Percentiles rank a stretch among this genome's conserved stretches.
Evolutionary conservation across 2,329 filamentous ascomycete genomes (phyloP).

Genomic region (Pseudogymnoascus sp.): DNA sequence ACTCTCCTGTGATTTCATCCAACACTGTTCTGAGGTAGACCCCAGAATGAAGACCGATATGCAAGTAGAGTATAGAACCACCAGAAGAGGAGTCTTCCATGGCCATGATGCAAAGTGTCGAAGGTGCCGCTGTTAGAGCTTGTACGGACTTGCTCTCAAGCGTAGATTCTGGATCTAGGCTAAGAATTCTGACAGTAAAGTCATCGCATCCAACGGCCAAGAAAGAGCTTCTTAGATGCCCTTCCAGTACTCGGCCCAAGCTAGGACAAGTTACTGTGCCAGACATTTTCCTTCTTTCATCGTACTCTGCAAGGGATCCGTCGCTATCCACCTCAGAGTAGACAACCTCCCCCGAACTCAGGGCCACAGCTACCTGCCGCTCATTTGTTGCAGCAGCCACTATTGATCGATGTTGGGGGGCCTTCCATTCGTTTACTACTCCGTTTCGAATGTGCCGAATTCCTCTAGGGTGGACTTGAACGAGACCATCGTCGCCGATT

Average conservation of each 20-base stretch:
- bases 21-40: conserved; percentile 92
- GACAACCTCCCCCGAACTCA: conserved; percentile 93
- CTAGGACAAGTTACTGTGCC: conserved; percentile 93
- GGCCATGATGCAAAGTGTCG: conserved; percentile 79
- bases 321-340: conserved; percentile 97
- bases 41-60: conserved; percentile 90
- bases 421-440: conserved; percentile 84
- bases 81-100: conserved; percentile 92
- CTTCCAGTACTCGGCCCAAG: conserved; percentile 84
- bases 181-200: conserved; percentile 86
- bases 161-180: conserved; percentile 80
- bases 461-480: conserved; percentile 94
- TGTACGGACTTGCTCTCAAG: conserved; percentile 92
- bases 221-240: conserved; percentile 80
- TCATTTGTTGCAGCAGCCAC: conserved; percentile 93
- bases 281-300: conserved; percentile 90
- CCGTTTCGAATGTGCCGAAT: conserved; percentile 80
- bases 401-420: conserved; percentile 88
- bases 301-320: conserved; percentile 83
- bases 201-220: conserved; percentile 95
- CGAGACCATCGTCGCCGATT: conserved; percentile 82
- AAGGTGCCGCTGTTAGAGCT: conserved; percentile 85
- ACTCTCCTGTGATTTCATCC: conserved; percentile 88
- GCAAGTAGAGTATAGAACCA: conserved; percentile 84
- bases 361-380: conserved; percentile 82